Conservation (phyloP, 2,329 filamentous ascomycete genomes). For the Neodidymelliopsis sp. region DNA sequence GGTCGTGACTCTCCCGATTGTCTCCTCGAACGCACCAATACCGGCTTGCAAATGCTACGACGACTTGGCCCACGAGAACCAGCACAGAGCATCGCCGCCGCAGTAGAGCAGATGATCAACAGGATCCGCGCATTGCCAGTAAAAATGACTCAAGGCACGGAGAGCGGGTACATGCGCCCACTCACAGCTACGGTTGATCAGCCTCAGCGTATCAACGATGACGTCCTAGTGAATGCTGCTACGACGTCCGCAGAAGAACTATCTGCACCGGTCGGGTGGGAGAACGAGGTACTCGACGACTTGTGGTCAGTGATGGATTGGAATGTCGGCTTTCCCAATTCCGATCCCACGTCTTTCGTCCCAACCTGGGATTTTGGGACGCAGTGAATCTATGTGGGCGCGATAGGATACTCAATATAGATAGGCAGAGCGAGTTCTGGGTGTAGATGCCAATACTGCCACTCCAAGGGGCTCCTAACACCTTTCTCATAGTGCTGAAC, state of each 20-base stretch:
- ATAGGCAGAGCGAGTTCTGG: no score
- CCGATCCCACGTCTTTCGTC: no score
- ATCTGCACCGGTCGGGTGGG: neutral
- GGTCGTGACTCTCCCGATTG: neutral
- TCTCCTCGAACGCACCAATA: slow-evolving; percentile 8
- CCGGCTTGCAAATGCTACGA: slow-evolving; percentile 1
- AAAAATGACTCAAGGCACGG: neutral
- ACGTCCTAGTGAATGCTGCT: neutral
- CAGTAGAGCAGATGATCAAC: slow-evolving; percentile 13
- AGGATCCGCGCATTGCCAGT: slow-evolving; percentile 1
- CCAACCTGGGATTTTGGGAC: no score
- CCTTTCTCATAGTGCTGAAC: no score
- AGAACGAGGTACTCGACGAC: slow-evolving; percentile 7
- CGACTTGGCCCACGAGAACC: slow-evolving; percentile 6
- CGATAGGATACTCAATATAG: no score
- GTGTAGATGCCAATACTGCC: no score
- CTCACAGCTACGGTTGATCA: neutral
- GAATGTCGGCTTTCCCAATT: slow-evolving; percentile 16
- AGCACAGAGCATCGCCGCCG: slow-evolving; percentile 1
- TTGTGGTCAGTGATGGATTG: slow-evolving; percentile 18
- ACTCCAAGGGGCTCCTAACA: no score
- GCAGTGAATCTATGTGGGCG: no score
- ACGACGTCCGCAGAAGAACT: neutral
- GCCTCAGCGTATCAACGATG: neutral
- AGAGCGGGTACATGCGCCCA: neutral